Conservation (phyloP, 805 yeast species). For the Starmerella asiatica region DNA sequence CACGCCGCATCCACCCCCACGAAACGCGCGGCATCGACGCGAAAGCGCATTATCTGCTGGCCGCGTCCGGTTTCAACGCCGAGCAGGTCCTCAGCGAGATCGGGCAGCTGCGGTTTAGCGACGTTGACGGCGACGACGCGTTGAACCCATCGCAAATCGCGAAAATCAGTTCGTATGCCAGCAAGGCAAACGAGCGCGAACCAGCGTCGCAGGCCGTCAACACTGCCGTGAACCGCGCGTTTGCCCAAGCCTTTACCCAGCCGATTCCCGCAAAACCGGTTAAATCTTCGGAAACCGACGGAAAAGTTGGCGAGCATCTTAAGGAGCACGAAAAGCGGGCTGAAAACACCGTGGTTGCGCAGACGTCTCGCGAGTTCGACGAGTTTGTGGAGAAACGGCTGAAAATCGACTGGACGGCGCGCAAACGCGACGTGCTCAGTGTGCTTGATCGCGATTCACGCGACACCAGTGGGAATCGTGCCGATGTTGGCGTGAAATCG, state of each 20-base stretch:
- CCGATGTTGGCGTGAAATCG: background rate
- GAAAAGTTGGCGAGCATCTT: background rate
- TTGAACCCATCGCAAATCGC: background rate
- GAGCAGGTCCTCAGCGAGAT: slow-evolving; percentile 58
- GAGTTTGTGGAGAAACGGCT: slow-evolving; percentile 56
- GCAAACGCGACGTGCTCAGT: slow-evolving; percentile 60
- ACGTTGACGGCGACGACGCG: slow-evolving; percentile 1
- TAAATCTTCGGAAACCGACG: background rate
- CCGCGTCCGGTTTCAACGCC: slow-evolving; percentile 76
- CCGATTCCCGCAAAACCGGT: background rate
- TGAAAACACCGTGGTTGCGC: slow-evolving; percentile 61
- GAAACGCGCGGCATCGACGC: slow-evolving; percentile 34
- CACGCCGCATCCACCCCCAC: slow-evolving; percentile 24
- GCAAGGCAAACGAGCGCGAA: background rate
- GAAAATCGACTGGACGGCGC: slow-evolving; percentile 69
- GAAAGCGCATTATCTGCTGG: slow-evolving; percentile 63
- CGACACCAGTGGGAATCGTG: too few relatives aligned
- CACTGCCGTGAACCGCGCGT: background rate
- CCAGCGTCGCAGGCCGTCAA: background rate
- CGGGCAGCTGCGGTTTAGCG: slow-evolving; percentile 21
- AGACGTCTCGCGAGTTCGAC: slow-evolving; percentile 77
- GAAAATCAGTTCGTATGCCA: background rate
- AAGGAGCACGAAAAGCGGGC: background rate
- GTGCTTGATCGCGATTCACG: slow-evolving; percentile 46
- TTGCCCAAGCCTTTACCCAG: background rate